A percentile compares a stretch with the other conserved stretches of the same genome.
Conservation (phyloP, 1,284 basidiomycete species). For the Polyporus tsugae region DNA sequence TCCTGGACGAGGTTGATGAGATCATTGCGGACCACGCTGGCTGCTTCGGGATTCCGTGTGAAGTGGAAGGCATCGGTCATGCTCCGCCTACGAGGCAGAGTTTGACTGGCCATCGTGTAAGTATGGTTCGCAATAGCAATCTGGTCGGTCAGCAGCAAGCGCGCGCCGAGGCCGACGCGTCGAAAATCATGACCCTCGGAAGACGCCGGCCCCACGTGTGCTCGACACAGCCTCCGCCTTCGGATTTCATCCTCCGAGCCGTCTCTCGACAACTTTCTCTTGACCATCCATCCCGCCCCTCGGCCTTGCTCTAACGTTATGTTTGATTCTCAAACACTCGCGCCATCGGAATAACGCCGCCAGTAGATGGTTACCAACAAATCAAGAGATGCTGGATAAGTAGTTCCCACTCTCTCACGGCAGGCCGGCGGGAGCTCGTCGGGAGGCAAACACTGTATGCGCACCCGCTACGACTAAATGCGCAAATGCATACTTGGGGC, state of each 20-base stretch:
- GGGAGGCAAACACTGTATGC: neutral
- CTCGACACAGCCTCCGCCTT: neutral
- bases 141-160: neutral
- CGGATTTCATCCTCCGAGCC: neutral
- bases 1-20: slow-evolving; percentile 24
- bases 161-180: too few relatives aligned
- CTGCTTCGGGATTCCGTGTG: slow-evolving; percentile 25
- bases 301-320: neutral
- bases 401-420: neutral
- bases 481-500: neutral
- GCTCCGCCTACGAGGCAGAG: slow-evolving; percentile 27
- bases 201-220: neutral
- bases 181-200: too few relatives aligned
- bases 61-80: slow-evolving; percentile 25
- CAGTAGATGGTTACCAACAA: neutral
- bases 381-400: neutral
- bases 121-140: neutral
- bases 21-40: slow-evolving; percentile 16
- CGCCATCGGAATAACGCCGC: neutral
- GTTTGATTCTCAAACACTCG: neutral
- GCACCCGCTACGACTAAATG: neutral
- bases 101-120: slow-evolving; percentile 11
- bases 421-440: neutral
- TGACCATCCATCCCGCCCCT: neutral
- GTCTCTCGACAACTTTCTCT: slow-evolving; percentile 2